phyloP scores from a whole-genome alignment of 768 basidiomycete species.

The Mrakia hoshinonis region DNA sequence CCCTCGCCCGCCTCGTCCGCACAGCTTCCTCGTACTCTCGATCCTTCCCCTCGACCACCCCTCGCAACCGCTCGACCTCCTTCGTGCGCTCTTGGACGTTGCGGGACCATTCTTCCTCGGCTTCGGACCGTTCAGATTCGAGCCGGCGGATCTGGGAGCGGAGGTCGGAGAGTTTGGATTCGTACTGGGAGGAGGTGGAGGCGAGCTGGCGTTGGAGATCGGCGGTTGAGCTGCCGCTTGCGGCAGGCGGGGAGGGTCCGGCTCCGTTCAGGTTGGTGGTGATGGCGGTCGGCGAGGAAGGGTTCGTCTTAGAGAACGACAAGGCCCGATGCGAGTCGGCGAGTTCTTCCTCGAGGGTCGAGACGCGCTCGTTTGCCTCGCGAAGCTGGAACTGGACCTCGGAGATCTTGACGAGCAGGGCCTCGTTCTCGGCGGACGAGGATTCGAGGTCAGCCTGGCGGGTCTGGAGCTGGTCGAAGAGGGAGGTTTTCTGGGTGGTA shows the following conservation, averaged over 20 bases:
- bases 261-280: not conserved
- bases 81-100: conserved; percentile 68
- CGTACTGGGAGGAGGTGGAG: conserved; percentile 66
- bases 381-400: conserved; percentile 81
- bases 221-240: conserved; percentile 24
- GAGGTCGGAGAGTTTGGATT: conserved; percentile 64
- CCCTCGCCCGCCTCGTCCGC: conserved; percentile 46
- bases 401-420: conserved; percentile 63
- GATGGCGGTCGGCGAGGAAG: not conserved
- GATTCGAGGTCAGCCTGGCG: conserved; percentile 87
- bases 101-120: conserved; percentile 79
- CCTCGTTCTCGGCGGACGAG: conserved; percentile 63
- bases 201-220: conserved; percentile 55
- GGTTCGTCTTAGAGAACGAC: not conserved
- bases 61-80: conserved; percentile 67
- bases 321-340: conserved; percentile 32
- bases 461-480: conserved; percentile 79
- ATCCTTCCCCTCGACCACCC: conserved; percentile 52
- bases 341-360: conserved; percentile 49
- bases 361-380: conserved; percentile 64
- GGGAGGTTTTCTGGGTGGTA: conserved; percentile 61
- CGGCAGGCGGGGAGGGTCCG: not conserved
- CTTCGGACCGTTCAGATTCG: conserved; percentile 77
- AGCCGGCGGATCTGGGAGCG: conserved; percentile 53
- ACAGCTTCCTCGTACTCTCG: conserved; percentile 54